Conservation (phyloP, 169 alveolate genomes). For the Plasmodium relictum region DNA sequence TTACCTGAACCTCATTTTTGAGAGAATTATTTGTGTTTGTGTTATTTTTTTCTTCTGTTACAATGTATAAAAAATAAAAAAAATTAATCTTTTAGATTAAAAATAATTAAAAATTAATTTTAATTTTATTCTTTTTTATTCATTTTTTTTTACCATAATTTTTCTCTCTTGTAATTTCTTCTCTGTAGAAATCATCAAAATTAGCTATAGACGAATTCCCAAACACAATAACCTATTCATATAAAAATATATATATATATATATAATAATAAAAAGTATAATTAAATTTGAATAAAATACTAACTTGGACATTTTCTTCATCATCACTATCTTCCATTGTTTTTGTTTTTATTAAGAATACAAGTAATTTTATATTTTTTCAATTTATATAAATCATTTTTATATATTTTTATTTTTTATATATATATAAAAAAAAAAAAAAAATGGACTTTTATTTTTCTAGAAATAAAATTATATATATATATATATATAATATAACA, state of each 20-base stretch:
- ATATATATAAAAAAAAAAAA: not conserved
- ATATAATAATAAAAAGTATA: not conserved
- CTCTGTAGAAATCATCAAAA: constrained; percentile 64
- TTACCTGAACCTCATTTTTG: constrained; percentile 20
- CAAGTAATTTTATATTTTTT: not conserved
- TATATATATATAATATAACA: no score
- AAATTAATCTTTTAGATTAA: not conserved
- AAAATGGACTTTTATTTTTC: no score
- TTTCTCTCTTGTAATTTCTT: constrained; percentile 23
- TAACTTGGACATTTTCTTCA: constrained; percentile 56
- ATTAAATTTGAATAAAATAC: not conserved
- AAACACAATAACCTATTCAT: constrained; percentile 53
- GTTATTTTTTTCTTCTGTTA: not conserved
- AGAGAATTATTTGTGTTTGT: not conserved
- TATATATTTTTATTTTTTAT: not conserved
- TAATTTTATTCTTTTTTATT: not conserved
- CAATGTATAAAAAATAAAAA: not conserved
- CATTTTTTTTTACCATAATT: not conserved
- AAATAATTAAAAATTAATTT: not conserved
- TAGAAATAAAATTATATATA: no score
- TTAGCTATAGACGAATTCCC: constrained; percentile 74
- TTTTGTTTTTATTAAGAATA: not conserved
- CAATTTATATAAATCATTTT: not conserved
- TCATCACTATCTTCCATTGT: constrained; percentile 71
- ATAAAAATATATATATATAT: not conserved